A percentile compares a stretch with the other conserved stretches of the same genome.
phyloP scores from a whole-genome alignment of 2,329 filamentous ascomycete species.

The Esteya vermicola region DNA sequence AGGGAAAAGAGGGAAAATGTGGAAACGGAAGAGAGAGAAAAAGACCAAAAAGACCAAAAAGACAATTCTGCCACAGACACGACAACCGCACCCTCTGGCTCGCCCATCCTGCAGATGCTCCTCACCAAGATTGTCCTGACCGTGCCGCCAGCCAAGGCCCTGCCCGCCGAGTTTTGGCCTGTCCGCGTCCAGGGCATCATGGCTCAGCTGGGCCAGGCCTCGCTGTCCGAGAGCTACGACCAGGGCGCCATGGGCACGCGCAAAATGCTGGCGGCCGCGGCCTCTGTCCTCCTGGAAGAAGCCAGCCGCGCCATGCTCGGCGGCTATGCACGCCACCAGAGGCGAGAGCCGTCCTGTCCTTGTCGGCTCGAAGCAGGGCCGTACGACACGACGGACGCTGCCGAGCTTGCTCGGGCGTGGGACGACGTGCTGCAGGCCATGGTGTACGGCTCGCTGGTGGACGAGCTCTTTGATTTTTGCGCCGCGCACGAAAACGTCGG shows the following conservation, averaged over 20 bases:
- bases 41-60: too few species aligned
- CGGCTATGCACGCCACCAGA: conserved; percentile 28
- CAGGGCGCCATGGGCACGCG: conserved; percentile 61
- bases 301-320: conserved; percentile 51
- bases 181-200: conserved; percentile 46
- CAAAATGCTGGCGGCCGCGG: conserved; percentile 60
- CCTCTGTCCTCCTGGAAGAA: conserved; percentile 56
- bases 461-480: conserved; percentile 48
- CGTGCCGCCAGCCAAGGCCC: conserved; percentile 50
- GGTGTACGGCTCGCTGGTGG: conserved; percentile 54
- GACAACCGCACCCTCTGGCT: too few species aligned
- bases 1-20: not conserved
- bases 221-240: conserved; percentile 70
- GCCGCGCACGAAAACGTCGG: conserved; percentile 48
- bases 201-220: conserved; percentile 46
- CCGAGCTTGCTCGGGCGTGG: conserved; percentile 50
- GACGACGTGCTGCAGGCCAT: conserved; percentile 50
- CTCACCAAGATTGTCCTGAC: conserved; percentile 49
- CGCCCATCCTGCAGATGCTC: conserved; percentile 55
- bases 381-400: conserved; percentile 45
- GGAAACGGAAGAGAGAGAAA: not conserved
- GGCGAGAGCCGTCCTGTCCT: too few species aligned
- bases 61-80: too few species aligned
- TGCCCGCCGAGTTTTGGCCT: conserved; percentile 52
- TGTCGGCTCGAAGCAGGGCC: conserved; percentile 1